phyloP scores from a whole-genome alignment of 1,284 basidiomycete genomes.

The Pascua sp. region DNA sequence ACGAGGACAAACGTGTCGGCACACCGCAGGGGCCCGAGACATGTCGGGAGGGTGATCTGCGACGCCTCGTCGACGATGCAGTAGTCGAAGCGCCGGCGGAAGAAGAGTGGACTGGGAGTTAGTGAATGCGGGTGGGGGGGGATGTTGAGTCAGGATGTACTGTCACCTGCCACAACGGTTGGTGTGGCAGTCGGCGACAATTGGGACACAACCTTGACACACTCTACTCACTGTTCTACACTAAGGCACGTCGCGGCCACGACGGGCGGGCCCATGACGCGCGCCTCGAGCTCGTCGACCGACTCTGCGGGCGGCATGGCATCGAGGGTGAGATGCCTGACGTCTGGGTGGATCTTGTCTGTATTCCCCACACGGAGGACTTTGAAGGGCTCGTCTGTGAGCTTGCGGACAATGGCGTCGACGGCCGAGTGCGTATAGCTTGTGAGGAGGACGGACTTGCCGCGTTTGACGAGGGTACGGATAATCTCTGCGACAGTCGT shows the following conservation, averaged over 20 bases:
- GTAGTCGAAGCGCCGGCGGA: conserved; percentile 82
- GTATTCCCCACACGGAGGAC: conserved; percentile 83
- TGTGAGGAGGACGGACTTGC: conserved; percentile 82
- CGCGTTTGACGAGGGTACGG: conserved; percentile 67
- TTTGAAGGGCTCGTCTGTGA: conserved; percentile 63
- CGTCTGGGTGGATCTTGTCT: conserved; percentile 83
- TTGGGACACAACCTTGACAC: neutral
- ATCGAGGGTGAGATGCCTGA: conserved; percentile 66
- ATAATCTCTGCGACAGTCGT: conserved; percentile 90
- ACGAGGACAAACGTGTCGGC: conserved; percentile 90
- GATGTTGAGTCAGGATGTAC: too few relatives aligned
- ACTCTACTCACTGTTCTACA: conserved; percentile 74
- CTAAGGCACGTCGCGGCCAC: conserved; percentile 93
- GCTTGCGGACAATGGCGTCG: conserved; percentile 85
- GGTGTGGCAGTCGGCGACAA: neutral
- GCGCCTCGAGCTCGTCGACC: conserved; percentile 71
- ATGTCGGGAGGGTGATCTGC: conserved; percentile 94
- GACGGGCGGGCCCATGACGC: conserved; percentile 79
- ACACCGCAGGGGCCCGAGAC: conserved; percentile 84
- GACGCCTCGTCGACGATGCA: conserved; percentile 99
- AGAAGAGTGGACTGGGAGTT: conserved; percentile 69
- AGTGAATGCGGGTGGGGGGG: neutral
- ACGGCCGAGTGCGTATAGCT: conserved; percentile 98
- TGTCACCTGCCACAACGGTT: neutral
- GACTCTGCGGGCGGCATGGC: conserved; percentile 58